Base-by-base conservation (phyloP, 2,329 filamentous ascomycete species). In the Thelonectria rubi region DNA sequence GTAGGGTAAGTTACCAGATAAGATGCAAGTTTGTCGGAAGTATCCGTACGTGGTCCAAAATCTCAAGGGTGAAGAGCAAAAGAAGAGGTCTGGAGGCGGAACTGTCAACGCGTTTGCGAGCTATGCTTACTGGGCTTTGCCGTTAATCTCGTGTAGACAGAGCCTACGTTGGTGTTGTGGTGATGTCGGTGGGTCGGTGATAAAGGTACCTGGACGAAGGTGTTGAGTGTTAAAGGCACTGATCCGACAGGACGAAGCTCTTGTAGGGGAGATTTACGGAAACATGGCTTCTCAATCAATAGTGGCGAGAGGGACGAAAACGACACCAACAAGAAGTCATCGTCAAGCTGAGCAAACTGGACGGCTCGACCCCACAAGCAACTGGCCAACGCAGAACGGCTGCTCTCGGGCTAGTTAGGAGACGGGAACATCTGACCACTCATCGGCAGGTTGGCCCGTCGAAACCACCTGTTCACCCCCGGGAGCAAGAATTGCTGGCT, bases 371-470 rank as follows among this genome's bases (percentile, higher is more conserved):
- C 46, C 47, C 59, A 53, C 50, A 20, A 20, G 3, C 50, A 48
- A 45, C 21, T 53, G 45, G 45, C 49, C 61, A 54, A 30, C 53
- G 55, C 48, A 54, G n/a, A 50, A 18, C 26, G 18, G 24, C 21
- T 54, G 55, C 56, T 52, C 49, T 60, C 52, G 40, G 49, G 9
- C 26, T 50, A 30, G 26, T 30, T 30, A 8, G 26, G 26, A 55
- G 53, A 54, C 50, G 37, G 50, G 46, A 30, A 39, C 24, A 65
- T 65, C 60, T 63, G 60, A 50, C 63, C 63, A 64, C 46, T 49
- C 18, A 39, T 58, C 32, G 51, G 39, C 56, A 63, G 53, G 45
- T 59, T 52, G 39, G 9, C 43, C 37, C 40, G 32, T 48, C 20
- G 37, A 52, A 61, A 63, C 48, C 62, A 57, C 46, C 14, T 64